These are phyloP conservation scores for Yarrowia sp. DNA, from an alignment of 805 yeast genomes.

Conservation along the genomic window DNA sequence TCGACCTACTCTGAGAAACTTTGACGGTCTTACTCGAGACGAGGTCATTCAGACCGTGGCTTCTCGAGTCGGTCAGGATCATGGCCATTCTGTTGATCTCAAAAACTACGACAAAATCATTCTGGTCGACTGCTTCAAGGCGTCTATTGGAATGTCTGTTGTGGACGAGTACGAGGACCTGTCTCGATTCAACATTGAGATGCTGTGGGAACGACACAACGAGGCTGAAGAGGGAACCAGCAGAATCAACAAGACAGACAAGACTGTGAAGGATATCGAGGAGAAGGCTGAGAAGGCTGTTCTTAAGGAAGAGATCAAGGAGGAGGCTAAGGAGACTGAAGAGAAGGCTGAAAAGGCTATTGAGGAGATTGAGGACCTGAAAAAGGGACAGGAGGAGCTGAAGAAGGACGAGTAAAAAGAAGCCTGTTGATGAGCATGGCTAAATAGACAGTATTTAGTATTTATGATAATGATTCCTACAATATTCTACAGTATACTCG, in stretches of 20 bases:
- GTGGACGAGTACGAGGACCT: constrained; percentile 61
- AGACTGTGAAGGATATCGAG: not conserved
- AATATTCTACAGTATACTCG: not conserved
- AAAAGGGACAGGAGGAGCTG: not conserved
- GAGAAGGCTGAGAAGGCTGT: not conserved
- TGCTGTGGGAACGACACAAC: constrained; percentile 22
- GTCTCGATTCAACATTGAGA: constrained; percentile 63
- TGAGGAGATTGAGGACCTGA: not conserved
- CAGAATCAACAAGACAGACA: not conserved
- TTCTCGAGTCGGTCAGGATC: constrained; percentile 62
- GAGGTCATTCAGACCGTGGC: constrained; percentile 76
- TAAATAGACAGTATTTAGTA: not conserved
- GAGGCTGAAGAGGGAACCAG: not conserved
- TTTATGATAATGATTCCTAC: not conserved
- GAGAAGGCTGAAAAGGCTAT: not conserved
- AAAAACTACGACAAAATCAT: constrained; percentile 75
- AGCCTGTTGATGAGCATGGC: not conserved
- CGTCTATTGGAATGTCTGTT: constrained; percentile 82
- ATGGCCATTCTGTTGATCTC: constrained; percentile 76
- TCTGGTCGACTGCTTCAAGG: constrained; percentile 84
- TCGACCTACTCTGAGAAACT: constrained; percentile 74
- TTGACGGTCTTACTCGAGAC: constrained; percentile 65
- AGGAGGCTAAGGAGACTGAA: not conserved
- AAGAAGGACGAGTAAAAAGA: not conserved
- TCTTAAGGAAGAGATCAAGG: not conserved